These are phyloP conservation scores for Mycosphaerelloides madeirae DNA, from an alignment of 2,329 filamentous ascomycete species.

Conservation along the genomic window DNA sequence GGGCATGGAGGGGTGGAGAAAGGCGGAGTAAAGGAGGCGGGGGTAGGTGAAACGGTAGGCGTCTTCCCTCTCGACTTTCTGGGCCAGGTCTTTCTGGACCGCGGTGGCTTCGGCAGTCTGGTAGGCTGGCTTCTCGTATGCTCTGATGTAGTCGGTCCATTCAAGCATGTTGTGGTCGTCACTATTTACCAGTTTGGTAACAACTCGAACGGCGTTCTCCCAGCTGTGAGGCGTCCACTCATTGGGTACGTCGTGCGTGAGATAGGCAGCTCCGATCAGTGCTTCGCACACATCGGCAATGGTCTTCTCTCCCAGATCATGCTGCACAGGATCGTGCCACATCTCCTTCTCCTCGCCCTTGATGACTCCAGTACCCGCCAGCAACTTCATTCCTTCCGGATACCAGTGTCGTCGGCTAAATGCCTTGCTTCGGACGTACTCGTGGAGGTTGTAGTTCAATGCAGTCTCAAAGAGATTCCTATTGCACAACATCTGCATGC, in stretches of 20 bases:
- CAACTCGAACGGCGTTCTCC: constrained; percentile 59
- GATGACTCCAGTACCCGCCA: constrained; percentile 52
- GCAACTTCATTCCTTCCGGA: constrained; percentile 68
- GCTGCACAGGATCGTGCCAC: constrained; percentile 45
- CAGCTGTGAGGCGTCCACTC: constrained; percentile 46
- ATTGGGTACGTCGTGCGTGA: constrained; percentile 47
- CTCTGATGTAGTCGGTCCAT: constrained; percentile 68
- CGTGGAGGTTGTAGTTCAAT: constrained; percentile 59
- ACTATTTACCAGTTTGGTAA: constrained; percentile 65
- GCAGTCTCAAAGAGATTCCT: constrained; percentile 79
- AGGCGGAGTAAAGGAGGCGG: constrained; percentile 73
- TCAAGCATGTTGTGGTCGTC: constrained; percentile 62
- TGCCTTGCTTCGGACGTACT: constrained; percentile 75
- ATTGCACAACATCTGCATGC: constrained; percentile 90
- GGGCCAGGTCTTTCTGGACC: constrained; percentile 63
- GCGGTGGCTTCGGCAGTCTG: constrained; percentile 60
- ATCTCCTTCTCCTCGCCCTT: constrained; percentile 40
- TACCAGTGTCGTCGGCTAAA: constrained; percentile 87
- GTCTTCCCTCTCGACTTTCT: constrained; percentile 57
- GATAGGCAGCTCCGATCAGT: constrained; percentile 78
- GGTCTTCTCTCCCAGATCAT: constrained; percentile 72
- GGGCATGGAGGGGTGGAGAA: constrained; percentile 81
- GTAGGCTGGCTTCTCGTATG: constrained; percentile 67
- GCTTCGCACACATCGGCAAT: constrained; percentile 88
- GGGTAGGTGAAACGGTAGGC: constrained; percentile 69